Evolutionary conservation across 371 early-diverging fungal genomes (phyloP), one percentile per base, ranked within the genome.

Genomic region (Mortierella sp.): DNA sequence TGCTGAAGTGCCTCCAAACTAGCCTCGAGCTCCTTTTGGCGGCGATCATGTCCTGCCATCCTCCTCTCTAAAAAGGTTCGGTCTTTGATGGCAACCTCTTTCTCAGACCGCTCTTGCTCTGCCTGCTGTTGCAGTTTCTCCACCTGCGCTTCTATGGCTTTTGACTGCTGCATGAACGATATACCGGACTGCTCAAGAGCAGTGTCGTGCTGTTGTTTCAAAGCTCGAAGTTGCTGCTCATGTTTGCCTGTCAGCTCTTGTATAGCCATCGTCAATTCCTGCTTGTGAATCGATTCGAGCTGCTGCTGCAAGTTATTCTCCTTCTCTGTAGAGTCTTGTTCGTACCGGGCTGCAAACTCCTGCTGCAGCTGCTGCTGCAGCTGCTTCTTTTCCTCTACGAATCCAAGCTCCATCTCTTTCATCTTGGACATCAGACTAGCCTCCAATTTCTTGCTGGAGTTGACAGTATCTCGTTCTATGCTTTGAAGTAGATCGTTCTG

Each of bases 391-490:
- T 78, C 79, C 31, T 65, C 62, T 42, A 66, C 75, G 51, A 79
- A 69, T 35, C 58, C 35, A 47, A 64, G 64, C 35, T 70, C 70
- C 71, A 70, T 70, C 28, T 60, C 70, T 63, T 56, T 68, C 73
- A 68, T 61, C 58, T 64, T 74, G 53, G 57, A 42, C 53, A 54
- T 7, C 60, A 61, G 31, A 23, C 66, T 61, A 10, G 73, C 61
- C 32, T 78, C 78, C 43, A 72, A 65, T 55, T 78, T 78, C 66
- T 69, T 68, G 29, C 31, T 29, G 53, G 78, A 53, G 32, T 65
- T 72, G 37, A 73, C 66, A 0, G 78, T 69, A 58, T 80, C 80
- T n/a, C 75, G 74, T 57, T 80, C 80, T 75, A 80, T 80, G 51
- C 75, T 74, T 54, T 80, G 80, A 60, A 80, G n/a, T 45, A 80